Base-by-base conservation (phyloP, 495 filamentous ascomycete genomes). In the Aspergillus egyptiacus region DNA sequence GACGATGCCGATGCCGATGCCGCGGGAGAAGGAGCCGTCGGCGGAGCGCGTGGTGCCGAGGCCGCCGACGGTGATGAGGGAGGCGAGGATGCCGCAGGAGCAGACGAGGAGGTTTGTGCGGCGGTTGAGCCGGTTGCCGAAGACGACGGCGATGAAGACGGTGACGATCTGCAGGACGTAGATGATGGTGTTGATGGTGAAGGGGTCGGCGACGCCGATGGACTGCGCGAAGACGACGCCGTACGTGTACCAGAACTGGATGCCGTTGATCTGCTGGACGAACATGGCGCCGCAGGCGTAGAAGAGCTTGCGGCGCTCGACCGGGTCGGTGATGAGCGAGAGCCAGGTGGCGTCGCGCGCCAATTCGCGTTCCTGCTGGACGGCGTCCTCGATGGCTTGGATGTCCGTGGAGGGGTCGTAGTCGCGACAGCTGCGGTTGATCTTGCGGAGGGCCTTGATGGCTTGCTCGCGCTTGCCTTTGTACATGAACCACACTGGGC, bases 211-310 rank as follows among this genome's bases (percentile, higher is more conserved):
- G 15, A 65, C 49, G 18, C 68, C 68, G 25, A 71, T 60, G 13
- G 58, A 46, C 51, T 70, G 54, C 9, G 65, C 63, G 35, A 71
- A 69, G 19, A 71, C 59, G 0, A 66, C 62, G 14, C 68, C 68
- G 37, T 66, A 71, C 24, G 53, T 56, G 48, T 69, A 69, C 45
- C 55, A 69, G 47, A 66, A 71, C n/a, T 57, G 55, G 37, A 69
- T 71, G 18, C 68, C 66, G 48, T 57, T 60, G 50, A 71, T 67
- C 43, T 71, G 68, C 39, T 69, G 66, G 2, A 57, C 65, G 45
- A 60, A 60, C 60, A 71, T 61, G 35, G 51, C 63, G 20, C 68
- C 66, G 25, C 47, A 55, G 10, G 62, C 51, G 33, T 53, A 71
- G 27, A 68, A 49, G 11, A 69, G 49, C 48, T 71, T 71, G 10